phyloP scores from a whole-genome alignment of 2,329 filamentous ascomycete genomes.

The Paraconiothyrium brasiliense region DNA sequence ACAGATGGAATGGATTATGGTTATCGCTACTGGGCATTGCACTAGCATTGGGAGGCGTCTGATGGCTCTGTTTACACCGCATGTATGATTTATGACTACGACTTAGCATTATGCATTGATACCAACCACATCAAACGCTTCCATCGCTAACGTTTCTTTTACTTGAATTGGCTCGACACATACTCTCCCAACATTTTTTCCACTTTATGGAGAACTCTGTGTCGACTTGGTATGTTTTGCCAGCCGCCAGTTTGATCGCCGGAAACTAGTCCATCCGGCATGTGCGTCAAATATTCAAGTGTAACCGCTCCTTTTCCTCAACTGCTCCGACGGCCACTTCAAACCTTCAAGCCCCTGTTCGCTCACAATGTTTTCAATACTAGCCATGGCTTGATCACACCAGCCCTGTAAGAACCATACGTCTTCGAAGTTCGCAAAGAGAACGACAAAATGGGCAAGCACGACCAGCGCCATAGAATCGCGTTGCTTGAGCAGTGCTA shows the following conservation, averaged over 20 bases:
- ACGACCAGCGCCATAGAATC: constrained; percentile 10
- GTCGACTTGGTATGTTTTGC: too few relatives aligned
- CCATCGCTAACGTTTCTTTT: not conserved
- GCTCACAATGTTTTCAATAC: constrained; percentile 7
- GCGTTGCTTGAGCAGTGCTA: constrained; percentile 7
- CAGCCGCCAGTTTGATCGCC: too few relatives aligned
- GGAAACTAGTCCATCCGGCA: not conserved
- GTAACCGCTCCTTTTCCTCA: not conserved
- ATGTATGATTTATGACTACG: not conserved
- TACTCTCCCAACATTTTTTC: too few relatives aligned
- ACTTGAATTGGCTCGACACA: too few relatives aligned
- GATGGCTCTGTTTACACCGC: not conserved
- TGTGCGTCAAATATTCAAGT: constrained; percentile 11
- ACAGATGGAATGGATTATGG: not conserved
- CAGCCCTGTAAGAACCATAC: constrained; percentile 15
- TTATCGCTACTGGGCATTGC: not conserved
- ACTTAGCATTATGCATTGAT: not conserved
- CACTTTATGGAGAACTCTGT: too few relatives aligned
- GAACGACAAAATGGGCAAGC: constrained; percentile 14
- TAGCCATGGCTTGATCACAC: constrained; percentile 10
- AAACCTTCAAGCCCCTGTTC: constrained; percentile 1
- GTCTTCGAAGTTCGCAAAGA: constrained; percentile 9
- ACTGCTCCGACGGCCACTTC: constrained; percentile 11
- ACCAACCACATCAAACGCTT: not conserved
- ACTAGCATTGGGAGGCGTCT: not conserved